Evolutionary conservation across 208 protist species (phyloP).

Genomic region (Acanthamoeba castellanii): DNA sequence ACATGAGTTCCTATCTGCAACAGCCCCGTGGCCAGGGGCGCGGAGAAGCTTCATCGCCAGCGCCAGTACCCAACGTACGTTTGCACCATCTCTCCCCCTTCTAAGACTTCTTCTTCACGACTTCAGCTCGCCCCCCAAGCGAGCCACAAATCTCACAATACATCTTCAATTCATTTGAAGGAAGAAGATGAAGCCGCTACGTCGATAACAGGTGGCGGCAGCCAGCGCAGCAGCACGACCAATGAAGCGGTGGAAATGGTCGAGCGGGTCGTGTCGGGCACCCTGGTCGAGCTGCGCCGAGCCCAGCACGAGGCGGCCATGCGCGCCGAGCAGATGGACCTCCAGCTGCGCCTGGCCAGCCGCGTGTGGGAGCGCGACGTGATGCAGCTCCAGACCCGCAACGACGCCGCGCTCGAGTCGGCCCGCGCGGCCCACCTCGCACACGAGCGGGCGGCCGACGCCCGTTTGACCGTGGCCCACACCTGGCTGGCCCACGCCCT

Average conservation of each 20-base stretch:
- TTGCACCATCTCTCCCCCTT: too few relatives aligned
- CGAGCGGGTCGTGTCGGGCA: background rate
- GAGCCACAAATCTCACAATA: too few relatives aligned
- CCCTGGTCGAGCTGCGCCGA: conserved; percentile 29
- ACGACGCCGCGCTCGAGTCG: background rate
- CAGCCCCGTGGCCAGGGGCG: too few relatives aligned
- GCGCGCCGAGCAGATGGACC: conserved; percentile 19
- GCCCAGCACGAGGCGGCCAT: conserved; percentile 16
- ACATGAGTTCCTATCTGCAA: too few relatives aligned
- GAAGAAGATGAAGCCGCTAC: too few relatives aligned
- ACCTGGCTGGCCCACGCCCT: conserved; percentile 17
- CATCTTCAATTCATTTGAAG: too few relatives aligned
- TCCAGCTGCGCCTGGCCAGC: conserved; percentile 1
- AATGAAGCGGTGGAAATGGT: background rate
- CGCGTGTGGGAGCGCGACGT: conserved; percentile 20
- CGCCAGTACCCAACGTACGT: too few relatives aligned
- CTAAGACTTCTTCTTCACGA: too few relatives aligned
- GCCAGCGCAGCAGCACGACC: background rate
- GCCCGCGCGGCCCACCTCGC: background rate
- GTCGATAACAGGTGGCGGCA: too few relatives aligned
- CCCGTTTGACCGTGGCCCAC: background rate
- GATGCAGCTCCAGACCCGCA: background rate
- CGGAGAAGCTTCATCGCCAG: too few relatives aligned
- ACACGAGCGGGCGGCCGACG: background rate
- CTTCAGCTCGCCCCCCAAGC: too few relatives aligned